phyloP scores from a whole-genome alignment of 441 rosid species.

The Populus trichocarpa region DNA sequence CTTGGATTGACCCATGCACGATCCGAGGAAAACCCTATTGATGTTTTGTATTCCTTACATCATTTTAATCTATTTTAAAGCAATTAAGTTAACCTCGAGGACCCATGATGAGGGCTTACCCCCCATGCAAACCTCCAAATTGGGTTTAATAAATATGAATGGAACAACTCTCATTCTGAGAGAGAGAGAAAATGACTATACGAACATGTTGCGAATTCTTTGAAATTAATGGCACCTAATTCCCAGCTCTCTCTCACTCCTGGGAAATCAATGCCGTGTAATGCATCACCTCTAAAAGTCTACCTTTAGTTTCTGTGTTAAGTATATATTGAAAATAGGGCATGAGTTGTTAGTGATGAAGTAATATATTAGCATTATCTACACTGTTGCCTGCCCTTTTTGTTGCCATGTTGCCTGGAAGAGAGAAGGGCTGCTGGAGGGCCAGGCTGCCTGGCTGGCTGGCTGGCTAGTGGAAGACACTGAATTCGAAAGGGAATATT shows the following conservation, averaged over 20 bases:
- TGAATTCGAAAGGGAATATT: background rate
- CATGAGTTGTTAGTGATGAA: slow-evolving; percentile 1
- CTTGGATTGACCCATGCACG: background rate
- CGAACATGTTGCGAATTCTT: background rate
- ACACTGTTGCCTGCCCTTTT: background rate
- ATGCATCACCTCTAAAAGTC: background rate
- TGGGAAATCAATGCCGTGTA: slow-evolving; percentile 19
- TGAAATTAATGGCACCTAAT: background rate
- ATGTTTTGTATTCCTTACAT: too few species aligned
- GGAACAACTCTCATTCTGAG: too few species aligned
- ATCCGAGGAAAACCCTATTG: too few species aligned
- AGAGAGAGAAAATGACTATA: too few species aligned
- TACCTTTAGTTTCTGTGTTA: background rate
- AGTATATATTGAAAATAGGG: background rate
- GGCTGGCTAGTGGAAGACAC: slow-evolving; percentile 4
- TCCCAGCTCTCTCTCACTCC: background rate
- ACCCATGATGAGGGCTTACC: too few species aligned
- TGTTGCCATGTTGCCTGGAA: background rate
- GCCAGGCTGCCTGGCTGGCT: background rate
- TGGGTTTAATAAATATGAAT: background rate
- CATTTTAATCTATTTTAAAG: too few species aligned
- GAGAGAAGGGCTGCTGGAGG: background rate
- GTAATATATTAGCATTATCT: background rate
- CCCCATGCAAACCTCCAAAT: too few species aligned
- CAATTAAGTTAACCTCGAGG: too few species aligned